Evolutionary conservation across 441 rosid species (phyloP).

Genomic region (Melastoma candidum): DNA sequence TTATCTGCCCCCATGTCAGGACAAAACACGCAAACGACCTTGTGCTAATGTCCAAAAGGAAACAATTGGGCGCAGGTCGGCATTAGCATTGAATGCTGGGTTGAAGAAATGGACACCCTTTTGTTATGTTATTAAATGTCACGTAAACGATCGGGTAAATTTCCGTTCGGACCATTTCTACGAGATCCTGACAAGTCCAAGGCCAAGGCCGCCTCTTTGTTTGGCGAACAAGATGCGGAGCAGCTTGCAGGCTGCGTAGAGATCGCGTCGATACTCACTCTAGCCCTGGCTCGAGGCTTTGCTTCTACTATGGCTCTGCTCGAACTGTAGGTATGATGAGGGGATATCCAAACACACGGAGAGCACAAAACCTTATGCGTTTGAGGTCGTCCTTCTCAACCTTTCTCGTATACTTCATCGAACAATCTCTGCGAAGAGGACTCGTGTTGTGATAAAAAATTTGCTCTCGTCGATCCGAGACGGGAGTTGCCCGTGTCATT

Average conservation of each 20-base stretch:
- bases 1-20: no score
- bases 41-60: no score
- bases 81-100: no score
- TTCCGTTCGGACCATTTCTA: slow-evolving; percentile 17
- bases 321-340: slow-evolving; percentile 47
- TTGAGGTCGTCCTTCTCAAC: slow-evolving; percentile 38
- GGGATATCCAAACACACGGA: slow-evolving; percentile 57
- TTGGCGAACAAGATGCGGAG: slow-evolving; percentile 66
- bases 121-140: no score
- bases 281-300: neutral
- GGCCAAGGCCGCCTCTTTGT: slow-evolving; percentile 31
- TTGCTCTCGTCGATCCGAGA: neutral
- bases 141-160: no score
- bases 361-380: slow-evolving; percentile 61
- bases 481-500: slow-evolving; percentile 94
- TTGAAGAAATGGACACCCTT: no score
- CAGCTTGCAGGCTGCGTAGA: slow-evolving; percentile 29
- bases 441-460: neutral
- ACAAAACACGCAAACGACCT: no score
- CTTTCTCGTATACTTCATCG: neutral
- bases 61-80: no score
- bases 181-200: slow-evolving; percentile 49
- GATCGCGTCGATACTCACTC: no score
- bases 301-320: slow-evolving; percentile 6
- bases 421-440: slow-evolving; percentile 4